Percentiles rank a stretch among this genome's conserved stretches.
Conservation (phyloP, 2,329 filamentous ascomycete genomes). For the Diaporthe capsici region DNA sequence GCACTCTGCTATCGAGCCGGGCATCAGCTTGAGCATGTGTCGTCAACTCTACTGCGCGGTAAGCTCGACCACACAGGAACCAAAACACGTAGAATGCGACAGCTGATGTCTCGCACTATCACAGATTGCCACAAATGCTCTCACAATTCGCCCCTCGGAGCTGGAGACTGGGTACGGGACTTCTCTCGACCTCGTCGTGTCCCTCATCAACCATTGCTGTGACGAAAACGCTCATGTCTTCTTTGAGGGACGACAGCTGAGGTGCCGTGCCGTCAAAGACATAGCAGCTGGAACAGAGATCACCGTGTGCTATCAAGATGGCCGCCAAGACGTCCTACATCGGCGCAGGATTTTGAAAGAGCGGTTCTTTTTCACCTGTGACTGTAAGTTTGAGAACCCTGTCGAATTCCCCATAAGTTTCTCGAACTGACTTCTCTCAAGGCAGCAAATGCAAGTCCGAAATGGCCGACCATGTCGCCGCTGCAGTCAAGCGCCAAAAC, state of each 20-base stretch:
- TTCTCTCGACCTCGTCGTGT: constrained; percentile 50
- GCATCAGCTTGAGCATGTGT: constrained; percentile 35
- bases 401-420: not conserved
- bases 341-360: constrained; percentile 45
- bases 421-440: constrained; percentile 26
- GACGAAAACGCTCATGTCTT: constrained; percentile 52
- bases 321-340: constrained; percentile 45
- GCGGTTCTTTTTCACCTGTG: constrained; percentile 48
- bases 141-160: constrained; percentile 45
- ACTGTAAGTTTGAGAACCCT: constrained; percentile 43
- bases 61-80: constrained; percentile 7
- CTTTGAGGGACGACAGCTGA: constrained; percentile 50
- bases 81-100: not conserved
- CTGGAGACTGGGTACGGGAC: constrained; percentile 45
- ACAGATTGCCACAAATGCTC: constrained; percentile 48
- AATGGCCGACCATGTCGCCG: constrained; percentile 41
- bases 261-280: constrained; percentile 49
- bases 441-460: constrained; percentile 49
- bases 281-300: constrained; percentile 54
- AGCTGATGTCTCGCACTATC: not conserved
- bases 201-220: constrained; percentile 55
- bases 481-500: constrained; percentile 32
- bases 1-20: constrained; percentile 38
- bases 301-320: constrained; percentile 51
- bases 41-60: constrained; percentile 45